A percentile compares a stretch with the other conserved stretches of the same genome.
phyloP scores from a whole-genome alignment of 2,329 filamentous ascomycete genomes.

The Microsporum canis region DNA sequence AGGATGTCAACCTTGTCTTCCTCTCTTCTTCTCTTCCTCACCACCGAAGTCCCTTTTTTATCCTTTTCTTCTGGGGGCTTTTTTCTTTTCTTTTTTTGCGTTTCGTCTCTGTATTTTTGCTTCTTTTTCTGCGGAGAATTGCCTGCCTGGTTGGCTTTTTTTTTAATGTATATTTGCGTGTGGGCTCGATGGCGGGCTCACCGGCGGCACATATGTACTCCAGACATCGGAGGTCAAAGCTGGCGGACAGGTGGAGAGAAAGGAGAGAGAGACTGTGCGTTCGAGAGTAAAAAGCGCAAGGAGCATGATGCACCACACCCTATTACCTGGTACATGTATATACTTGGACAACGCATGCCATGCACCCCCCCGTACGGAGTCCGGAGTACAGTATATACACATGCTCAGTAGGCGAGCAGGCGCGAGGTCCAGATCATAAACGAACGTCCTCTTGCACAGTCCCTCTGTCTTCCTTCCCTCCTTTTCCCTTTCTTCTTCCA shows the following conservation, averaged over 20 bases:
- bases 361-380: background rate
- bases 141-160: background rate
- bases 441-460: background rate
- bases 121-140: background rate
- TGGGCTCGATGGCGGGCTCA: background rate
- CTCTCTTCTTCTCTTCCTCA: background rate
- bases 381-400: background rate
- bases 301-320: background rate
- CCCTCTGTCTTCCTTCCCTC: background rate
- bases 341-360: slow-evolving; percentile 1
- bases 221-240: background rate
- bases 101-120: background rate
- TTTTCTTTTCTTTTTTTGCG: background rate
- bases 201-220: background rate
- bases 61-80: background rate
- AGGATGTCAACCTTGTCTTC: slow-evolving; percentile 1
- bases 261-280: background rate
- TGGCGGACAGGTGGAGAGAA: background rate
- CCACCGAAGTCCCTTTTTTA: background rate
- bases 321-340: background rate
- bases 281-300: background rate
- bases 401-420: background rate
- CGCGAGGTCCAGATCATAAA: background rate
- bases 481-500: background rate
- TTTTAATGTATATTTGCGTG: background rate